A percentile compares a stretch with the other conserved stretches of the same genome.
These are phyloP conservation scores for Pseudonitzschia multiseries DNA, from an alignment of 108 stramenopile genomes.

Conservation along the genomic window DNA sequence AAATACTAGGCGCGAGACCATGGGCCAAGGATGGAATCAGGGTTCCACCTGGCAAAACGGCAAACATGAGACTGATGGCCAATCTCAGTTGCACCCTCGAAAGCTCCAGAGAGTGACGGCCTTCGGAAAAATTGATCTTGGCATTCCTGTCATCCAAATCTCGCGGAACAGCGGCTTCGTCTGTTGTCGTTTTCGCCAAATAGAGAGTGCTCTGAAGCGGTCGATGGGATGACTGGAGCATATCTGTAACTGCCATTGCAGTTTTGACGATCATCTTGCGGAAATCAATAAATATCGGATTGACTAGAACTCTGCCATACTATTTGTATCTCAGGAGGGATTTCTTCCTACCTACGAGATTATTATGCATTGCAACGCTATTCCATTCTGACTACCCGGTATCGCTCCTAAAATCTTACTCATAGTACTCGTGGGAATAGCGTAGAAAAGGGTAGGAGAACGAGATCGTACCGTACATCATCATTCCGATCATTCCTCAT, in stretches of 20 bases:
- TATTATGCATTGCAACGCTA: background rate
- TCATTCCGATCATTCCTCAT: no score
- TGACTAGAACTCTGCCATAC: no score
- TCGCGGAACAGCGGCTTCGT: background rate
- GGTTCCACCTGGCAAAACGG: background rate
- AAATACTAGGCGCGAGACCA: constrained; percentile 3
- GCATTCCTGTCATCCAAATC: background rate
- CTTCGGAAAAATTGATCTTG: background rate
- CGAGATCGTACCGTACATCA: no score
- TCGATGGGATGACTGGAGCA: background rate
- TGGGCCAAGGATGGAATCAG: background rate
- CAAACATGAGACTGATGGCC: background rate
- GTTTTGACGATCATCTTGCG: background rate
- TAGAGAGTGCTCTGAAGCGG: background rate
- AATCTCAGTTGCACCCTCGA: background rate
- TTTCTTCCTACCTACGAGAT: no score
- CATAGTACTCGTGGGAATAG: no score
- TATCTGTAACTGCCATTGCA: background rate
- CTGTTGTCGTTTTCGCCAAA: background rate
- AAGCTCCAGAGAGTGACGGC: background rate
- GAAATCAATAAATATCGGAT: background rate
- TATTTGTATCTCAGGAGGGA: no score
- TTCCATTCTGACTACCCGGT: background rate
- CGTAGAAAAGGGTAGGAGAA: no score
- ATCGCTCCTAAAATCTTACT: no score